Base-by-base conservation (phyloP, 306 rosid genomes). In the Prunus davidiana region DNA sequence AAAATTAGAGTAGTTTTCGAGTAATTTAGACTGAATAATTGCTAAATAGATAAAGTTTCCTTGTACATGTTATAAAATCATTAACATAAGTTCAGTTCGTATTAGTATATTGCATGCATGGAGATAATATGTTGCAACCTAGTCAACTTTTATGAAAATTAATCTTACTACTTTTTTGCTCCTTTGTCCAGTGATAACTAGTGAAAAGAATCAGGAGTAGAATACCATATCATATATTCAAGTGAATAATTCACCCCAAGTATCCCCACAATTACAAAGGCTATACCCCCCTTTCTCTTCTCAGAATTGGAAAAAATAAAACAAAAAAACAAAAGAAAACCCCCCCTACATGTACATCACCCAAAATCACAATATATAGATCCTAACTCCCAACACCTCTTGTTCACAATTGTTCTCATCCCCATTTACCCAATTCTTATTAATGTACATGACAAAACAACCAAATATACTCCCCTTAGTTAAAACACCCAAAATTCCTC, bases 361-460 rank as follows among this genome's bases (percentile, higher is more conserved):
- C 74, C 71, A 81, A 76, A 74, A 78, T 62, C 78, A 71, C 71
- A 82, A 74, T 1, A 34, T 3, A 60, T 56, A 71, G 51, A 20
- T 32, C 75, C 78, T 67, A 54, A 52, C 18, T 24, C 79, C 79
- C 80, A 34, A 69, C 66, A 38, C 49, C 67, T 63, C 86, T 60
- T 75, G 82, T 83, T 81, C 78, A 75, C 73, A 87, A 81, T 78
- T 67, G 85, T 57, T 75, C 61, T 77, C 27, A 79, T 2, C 82
- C 84, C 67, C 78, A 70, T 75, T 79, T 49, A 70, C 68, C 78
- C 73, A 81, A 54, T 78, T 78, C 85, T 81, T 84, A 76, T 85
- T 84, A 88, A 85, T 86, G 73, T 82, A 86, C 89, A 83, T 73
- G 83, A 73, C 83, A 83, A 79, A 89, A 78, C 73, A 79, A 74